Evolutionary conservation across 495 filamentous ascomycete species (phyloP).

Genomic region (Acidiella bohemica): DNA sequence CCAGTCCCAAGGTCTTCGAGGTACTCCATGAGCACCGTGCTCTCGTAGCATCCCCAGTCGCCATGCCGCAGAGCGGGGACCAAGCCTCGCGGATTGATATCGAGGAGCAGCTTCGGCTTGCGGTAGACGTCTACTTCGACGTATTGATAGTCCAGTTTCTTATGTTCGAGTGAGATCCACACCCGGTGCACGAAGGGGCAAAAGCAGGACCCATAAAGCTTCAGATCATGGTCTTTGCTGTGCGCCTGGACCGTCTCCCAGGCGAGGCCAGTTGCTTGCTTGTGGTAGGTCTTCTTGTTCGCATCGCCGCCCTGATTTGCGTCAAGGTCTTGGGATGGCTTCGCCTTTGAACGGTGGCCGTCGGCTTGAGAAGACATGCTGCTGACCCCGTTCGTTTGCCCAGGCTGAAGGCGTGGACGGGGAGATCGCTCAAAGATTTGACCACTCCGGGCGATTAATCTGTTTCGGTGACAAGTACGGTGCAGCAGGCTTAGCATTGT

Average conservation of each 20-base stretch:
- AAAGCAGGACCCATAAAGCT: slow-evolving; percentile 81
- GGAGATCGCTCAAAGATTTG: no score
- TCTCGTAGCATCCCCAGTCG: slow-evolving; percentile 81
- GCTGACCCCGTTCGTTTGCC: no score
- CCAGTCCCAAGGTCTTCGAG: slow-evolving; percentile 64
- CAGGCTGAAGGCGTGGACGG: no score
- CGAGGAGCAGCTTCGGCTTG: slow-evolving; percentile 63
- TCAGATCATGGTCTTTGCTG: slow-evolving; percentile 55
- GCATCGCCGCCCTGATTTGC: slow-evolving; percentile 23
- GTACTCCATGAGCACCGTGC: slow-evolving; percentile 81
- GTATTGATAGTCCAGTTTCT: slow-evolving; percentile 76
- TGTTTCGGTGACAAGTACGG: no score
- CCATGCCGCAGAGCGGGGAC: slow-evolving; percentile 75
- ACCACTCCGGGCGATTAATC: no score
- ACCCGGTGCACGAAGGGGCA: slow-evolving; percentile 89
- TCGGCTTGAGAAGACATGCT: no score
- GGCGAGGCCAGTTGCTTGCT: slow-evolving; percentile 67
- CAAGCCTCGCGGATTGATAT: slow-evolving; percentile 77
- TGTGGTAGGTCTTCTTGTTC: slow-evolving; percentile 65
- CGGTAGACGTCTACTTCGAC: slow-evolving; percentile 82
- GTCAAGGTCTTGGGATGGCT: slow-evolving; percentile 20
- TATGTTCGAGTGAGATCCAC: slow-evolving; percentile 89
- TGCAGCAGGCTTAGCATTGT: no score
- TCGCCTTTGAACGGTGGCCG: no score
- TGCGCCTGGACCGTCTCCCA: slow-evolving; percentile 60